A percentile compares a stretch with the other conserved stretches of the same genome.
Evolutionary conservation across 164 flowering plant genomes (phyloP).

Genomic region (Dillenia suffruticosa): DNA sequence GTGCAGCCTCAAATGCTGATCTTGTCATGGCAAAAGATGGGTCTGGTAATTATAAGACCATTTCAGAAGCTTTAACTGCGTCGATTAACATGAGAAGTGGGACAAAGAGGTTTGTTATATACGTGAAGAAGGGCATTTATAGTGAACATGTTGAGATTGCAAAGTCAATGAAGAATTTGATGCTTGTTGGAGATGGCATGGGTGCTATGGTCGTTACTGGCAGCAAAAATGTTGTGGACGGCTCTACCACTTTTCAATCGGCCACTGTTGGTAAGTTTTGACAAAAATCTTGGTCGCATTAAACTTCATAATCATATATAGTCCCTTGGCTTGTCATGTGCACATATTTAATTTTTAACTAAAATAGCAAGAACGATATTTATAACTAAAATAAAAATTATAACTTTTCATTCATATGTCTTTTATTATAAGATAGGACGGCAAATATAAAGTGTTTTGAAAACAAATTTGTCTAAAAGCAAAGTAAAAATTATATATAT

Average conservation of each 20-base stretch:
- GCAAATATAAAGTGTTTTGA: too few species aligned
- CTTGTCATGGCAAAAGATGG: constrained; percentile 68
- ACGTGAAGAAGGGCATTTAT: constrained; percentile 57
- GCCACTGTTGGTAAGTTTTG: constrained; percentile 61
- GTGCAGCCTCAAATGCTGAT: constrained; percentile 23
- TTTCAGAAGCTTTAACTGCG: constrained; percentile 49
- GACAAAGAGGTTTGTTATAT: constrained; percentile 33
- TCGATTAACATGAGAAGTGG: constrained; percentile 19
- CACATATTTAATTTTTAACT: too few species aligned
- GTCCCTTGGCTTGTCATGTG: too few species aligned
- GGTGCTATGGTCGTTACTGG: constrained; percentile 51
- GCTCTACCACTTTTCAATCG: constrained; percentile 56
- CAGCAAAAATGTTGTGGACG: constrained; percentile 36
- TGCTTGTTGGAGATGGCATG: constrained; percentile 69
- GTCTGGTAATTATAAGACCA: constrained; percentile 48
- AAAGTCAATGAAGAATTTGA: constrained; percentile 34
- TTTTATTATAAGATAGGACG: too few species aligned
- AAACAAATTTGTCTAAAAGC: too few species aligned
- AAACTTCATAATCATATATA: too few species aligned
- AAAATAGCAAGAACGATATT: too few species aligned
- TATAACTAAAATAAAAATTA: too few species aligned
- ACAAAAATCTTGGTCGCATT: too few species aligned
- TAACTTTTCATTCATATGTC: too few species aligned
- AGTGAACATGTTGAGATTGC: constrained; percentile 43
- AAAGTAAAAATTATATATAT: too few species aligned